A percentile compares a stretch with the other conserved stretches of the same genome.
phyloP scores from a whole-genome alignment of 768 basidiomycete genomes.

The Psilocybe cubensis region DNA sequence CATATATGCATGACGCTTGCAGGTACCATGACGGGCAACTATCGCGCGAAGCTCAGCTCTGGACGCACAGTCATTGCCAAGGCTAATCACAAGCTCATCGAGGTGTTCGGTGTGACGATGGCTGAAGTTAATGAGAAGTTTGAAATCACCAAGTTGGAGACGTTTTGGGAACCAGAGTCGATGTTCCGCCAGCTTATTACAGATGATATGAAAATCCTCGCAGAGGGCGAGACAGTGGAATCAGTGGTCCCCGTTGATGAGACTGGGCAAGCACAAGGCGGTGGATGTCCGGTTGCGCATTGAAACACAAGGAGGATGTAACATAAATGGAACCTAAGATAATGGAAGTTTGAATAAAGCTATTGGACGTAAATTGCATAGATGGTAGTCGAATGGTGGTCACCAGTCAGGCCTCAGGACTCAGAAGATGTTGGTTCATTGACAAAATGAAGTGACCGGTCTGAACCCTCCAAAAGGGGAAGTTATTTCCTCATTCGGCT shows the following conservation, averaged over 20 bases:
- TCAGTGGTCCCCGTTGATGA: not conserved
- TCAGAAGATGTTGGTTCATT: not conserved
- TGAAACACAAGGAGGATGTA: not conserved
- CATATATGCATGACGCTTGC: not conserved
- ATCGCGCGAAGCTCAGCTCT: constrained; percentile 14
- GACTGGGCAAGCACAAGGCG: not conserved
- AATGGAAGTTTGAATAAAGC: not conserved
- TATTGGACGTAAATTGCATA: not conserved
- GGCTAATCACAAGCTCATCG: constrained; percentile 13
- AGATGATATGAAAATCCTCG: constrained; percentile 3
- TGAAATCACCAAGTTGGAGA: constrained; percentile 11
- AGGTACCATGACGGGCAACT: constrained; percentile 17
- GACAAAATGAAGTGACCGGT: too few relatives aligned
- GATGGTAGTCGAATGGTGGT: not conserved
- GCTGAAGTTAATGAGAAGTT: constrained; percentile 17
- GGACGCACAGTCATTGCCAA: constrained; percentile 15
- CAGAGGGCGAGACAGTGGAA: constrained; percentile 10
- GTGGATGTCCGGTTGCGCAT: constrained; percentile 9
- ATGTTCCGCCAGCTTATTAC: constrained; percentile 13
- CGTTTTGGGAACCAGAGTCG: constrained; percentile 16
- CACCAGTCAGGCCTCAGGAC: too few relatives aligned
- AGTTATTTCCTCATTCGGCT: not conserved
- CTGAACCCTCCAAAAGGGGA: not conserved
- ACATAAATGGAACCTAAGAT: not conserved
- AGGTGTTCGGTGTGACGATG: constrained; percentile 16